A percentile compares a stretch with the other conserved stretches of the same genome.
These are phyloP conservation scores for Exobasidium rhododendri DNA, from an alignment of 1,284 basidiomycete genomes.

Conservation along the genomic window DNA sequence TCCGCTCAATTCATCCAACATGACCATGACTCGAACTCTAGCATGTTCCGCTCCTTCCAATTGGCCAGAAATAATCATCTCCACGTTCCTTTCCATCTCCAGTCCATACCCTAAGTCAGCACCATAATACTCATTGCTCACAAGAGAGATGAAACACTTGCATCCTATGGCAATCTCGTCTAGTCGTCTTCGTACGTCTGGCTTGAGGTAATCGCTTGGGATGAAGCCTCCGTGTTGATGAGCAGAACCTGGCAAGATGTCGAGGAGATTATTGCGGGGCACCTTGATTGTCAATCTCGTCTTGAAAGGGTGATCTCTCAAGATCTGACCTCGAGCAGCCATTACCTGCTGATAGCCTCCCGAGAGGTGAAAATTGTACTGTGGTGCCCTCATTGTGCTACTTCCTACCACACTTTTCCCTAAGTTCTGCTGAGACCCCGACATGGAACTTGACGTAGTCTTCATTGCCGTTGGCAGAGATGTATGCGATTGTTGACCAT, in stretches of 20 bases:
- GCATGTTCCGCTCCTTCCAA: slow-evolving; percentile 88
- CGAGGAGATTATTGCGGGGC: slow-evolving; percentile 81
- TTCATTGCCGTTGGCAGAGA: background rate
- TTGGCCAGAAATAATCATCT: slow-evolving; percentile 79
- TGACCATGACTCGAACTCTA: slow-evolving; percentile 80
- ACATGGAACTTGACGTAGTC: background rate
- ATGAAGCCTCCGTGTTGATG: background rate
- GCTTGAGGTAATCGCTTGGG: slow-evolving; percentile 66
- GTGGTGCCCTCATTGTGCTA: slow-evolving; percentile 23
- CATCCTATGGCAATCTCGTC: slow-evolving; percentile 89
- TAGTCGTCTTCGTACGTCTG: slow-evolving; percentile 78
- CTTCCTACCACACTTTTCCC: background rate
- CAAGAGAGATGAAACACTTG: slow-evolving; percentile 79
- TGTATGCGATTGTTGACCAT: background rate
- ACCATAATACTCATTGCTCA: slow-evolving; percentile 50
- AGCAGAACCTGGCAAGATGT: slow-evolving; percentile 10
- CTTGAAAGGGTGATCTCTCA: slow-evolving; percentile 83
- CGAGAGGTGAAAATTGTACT: slow-evolving; percentile 77
- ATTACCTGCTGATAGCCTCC: slow-evolving; percentile 90
- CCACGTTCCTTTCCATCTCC: slow-evolving; percentile 87
- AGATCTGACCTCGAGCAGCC: slow-evolving; percentile 77
- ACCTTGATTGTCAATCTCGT: slow-evolving; percentile 82
- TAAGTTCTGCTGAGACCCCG: slow-evolving; percentile 25
- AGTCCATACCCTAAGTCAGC: slow-evolving; percentile 62
- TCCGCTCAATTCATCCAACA: slow-evolving; percentile 71